Conservation (phyloP, 169 alveolate species). For the Cyclospora cayetanensis region DNA sequence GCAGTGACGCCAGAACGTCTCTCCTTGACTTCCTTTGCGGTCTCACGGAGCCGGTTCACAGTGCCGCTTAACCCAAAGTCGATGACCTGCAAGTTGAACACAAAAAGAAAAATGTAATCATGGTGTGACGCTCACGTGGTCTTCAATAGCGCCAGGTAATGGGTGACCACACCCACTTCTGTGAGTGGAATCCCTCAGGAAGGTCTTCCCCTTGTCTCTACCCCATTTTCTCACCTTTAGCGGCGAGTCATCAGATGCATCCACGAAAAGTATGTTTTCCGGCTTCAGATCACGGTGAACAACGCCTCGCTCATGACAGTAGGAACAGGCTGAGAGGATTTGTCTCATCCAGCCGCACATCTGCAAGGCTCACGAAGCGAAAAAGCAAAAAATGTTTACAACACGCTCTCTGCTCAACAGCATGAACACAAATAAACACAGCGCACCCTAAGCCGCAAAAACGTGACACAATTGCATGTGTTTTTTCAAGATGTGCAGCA, state of each 20-base stretch:
- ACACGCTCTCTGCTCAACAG: too few relatives aligned
- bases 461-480: too few relatives aligned
- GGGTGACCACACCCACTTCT: too few relatives aligned
- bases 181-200: neutral
- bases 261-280: slow-evolving; percentile 83
- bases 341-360: slow-evolving; percentile 80
- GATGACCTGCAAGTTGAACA: slow-evolving; percentile 77
- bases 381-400: too few relatives aligned
- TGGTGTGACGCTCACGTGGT: too few relatives aligned
- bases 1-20: slow-evolving; percentile 35
- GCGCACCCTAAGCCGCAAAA: too few relatives aligned
- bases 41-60: slow-evolving; percentile 37
- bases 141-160: too few relatives aligned
- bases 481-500: too few relatives aligned
- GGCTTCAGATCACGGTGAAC: slow-evolving; percentile 91
- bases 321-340: slow-evolving; percentile 81
- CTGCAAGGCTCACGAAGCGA: slow-evolving; percentile 52
- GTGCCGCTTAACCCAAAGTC: slow-evolving; percentile 83
- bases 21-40: slow-evolving; percentile 66
- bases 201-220: neutral
- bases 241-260: slow-evolving; percentile 68
- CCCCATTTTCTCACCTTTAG: slow-evolving; percentile 34
- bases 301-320: slow-evolving; percentile 83
- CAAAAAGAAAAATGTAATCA: neutral
- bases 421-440: too few relatives aligned